Evolutionary conservation across 129 eudicot species (phyloP), one percentile per base, ranked within the genome.

Genomic region (Scalesia atractyloides): DNA sequence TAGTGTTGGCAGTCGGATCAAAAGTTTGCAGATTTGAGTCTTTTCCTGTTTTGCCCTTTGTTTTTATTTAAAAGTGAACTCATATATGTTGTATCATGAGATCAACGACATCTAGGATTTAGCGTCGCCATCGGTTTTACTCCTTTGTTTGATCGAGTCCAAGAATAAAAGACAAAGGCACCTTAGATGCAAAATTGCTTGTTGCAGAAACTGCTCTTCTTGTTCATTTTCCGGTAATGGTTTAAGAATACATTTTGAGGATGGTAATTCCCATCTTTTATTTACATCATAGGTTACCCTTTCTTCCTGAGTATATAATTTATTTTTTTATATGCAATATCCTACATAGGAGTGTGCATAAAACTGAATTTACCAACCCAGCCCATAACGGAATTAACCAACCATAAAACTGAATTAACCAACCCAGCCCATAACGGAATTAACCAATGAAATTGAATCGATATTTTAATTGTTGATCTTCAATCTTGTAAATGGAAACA

Each of bases 11-110:
- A 53, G 64, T 10, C 17, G 57, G 77, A 64, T 50, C 66, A 71
- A 48, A 44, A 44, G 7, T 64, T 66, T 72, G 62, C 57, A 72
- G 78, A 58, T 36, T 44, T 26, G 62, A 30, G 43, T 59, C 11
- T 24, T 77, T 72, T 47, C 16, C 34, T 15, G 30, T 73, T 59
- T 53, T 73, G 43, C 50, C 30, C 26, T 30, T 44, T 5, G 36
- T 9, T 69, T 57, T 48, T 12, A 13, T 43, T 22, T 58, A 17
- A n/a, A 17, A 48, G 48, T 67, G 79, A 61, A 74, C 76, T 77
- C 63, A 22, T 64, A 69, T 69, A 70, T 75, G 76, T 76, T 76
- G 77, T 70, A 71, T 69, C 53, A 77, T 69, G 81, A 69, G 76
- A 69, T 58, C 52, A 76, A 57, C 11, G 73, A 17, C 67, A 44